Evolutionary conservation across 306 rosid species (phyloP), one percentile per base, ranked within the genome.

Genomic region (Prunus davidiana): DNA sequence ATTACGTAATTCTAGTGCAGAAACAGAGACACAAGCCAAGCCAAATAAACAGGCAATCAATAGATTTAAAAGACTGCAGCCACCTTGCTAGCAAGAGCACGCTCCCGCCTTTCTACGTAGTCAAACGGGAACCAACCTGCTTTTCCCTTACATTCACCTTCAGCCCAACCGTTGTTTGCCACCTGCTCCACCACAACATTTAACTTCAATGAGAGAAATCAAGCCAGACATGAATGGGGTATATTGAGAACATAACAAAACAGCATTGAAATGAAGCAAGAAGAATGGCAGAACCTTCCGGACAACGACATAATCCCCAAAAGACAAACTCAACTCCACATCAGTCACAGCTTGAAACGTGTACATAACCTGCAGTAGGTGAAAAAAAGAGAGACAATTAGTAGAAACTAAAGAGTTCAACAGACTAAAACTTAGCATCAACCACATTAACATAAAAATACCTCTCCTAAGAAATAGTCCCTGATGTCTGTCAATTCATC

Each of bases 381-480:
- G 30, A 77, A 34, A 34, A 34, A 34, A 19, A 24, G 56, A 24
- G 56, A 49, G 63, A 57, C 27, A 45, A 19, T 81, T 30, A 20
- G 25, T 70, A 16, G 55, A 71, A 47, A 28, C 20, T 58, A 62
- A 18, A 11, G 22, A 61, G 43, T 64, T 0, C 0, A 34, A 71
- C 66, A 64, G 55, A 51, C 41, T 2, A 32, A 27, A 41, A 50
- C 74, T 62, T 16, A 54, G 5, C 12, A 41, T 25, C 46, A 70
- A 76, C 56, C 74, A 46, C 22, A 18, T 3, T 27, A 72, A 38
- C n/a, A n/a, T 34, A 30, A 64, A 2, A 49, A 7, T 81, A 92
- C 97, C 97, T 92, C 97, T 78, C 96, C 97, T 83, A 92, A 83
- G 89, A 92, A 92, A 84, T 87, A 92, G 41, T 89, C 91, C 86